These are phyloP conservation scores for Phytopythium kandeliae DNA, from an alignment of 352 stramenopile species.

Conservation along the genomic window DNA sequence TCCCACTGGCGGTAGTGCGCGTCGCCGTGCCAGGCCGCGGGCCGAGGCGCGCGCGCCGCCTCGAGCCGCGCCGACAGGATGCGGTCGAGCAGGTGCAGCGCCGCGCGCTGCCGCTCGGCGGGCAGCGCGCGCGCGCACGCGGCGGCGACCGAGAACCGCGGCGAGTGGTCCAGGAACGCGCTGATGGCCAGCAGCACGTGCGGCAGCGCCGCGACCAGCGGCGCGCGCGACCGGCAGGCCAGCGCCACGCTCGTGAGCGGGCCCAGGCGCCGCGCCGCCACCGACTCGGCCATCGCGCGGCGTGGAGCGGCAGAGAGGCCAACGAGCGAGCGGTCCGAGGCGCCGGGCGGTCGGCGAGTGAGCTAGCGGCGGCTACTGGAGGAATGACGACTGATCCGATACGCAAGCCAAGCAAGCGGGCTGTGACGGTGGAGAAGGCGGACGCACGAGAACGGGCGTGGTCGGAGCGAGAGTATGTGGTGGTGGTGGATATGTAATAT, in stretches of 20 bases:
- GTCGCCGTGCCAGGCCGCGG: background rate
- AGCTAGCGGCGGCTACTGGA: too few relatives aligned
- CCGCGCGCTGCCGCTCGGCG: background rate
- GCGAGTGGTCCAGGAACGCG: conserved; percentile 18
- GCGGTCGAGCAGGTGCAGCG: conserved; percentile 13
- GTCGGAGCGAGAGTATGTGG: too few relatives aligned
- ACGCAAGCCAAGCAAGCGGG: too few relatives aligned
- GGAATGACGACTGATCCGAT: too few relatives aligned
- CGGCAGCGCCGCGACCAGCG: conserved; percentile 17
- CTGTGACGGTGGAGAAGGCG: too few relatives aligned
- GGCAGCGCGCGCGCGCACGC: conserved; percentile 8
- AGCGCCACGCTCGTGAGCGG: conserved; percentile 10
- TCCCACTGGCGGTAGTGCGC: conserved; percentile 21
- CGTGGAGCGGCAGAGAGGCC: background rate
- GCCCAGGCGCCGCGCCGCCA: background rate
- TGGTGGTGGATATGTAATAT: too few relatives aligned
- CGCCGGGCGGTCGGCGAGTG: too few relatives aligned
- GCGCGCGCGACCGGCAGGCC: conserved; percentile 9
- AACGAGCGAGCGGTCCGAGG: background rate
- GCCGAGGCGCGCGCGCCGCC: background rate
- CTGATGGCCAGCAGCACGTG: conserved; percentile 18
- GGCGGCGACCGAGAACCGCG: conserved; percentile 9
- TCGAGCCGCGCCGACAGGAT: conserved; percentile 7
- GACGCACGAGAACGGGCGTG: too few relatives aligned
- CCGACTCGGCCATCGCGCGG: background rate